A percentile compares a stretch with the other conserved stretches of the same genome.
phyloP scores from a whole-genome alignment of 495 filamentous ascomycete genomes.

The Penicillium silybi region DNA sequence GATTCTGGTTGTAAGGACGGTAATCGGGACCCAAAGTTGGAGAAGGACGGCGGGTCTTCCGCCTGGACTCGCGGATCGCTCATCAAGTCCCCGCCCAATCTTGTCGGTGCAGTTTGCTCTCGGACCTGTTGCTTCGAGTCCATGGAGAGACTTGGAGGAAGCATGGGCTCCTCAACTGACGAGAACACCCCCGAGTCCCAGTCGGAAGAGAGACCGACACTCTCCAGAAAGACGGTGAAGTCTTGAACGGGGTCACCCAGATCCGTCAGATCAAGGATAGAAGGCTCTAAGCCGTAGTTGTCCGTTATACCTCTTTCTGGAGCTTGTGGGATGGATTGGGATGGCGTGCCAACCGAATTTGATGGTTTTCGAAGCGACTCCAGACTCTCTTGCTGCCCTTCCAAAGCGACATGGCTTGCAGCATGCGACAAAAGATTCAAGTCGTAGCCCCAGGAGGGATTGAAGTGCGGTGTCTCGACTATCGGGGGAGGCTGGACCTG shows the following conservation, averaged over 20 bases:
- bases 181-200: conserved; percentile 50
- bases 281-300: conserved; percentile 46
- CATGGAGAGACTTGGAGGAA: conserved; percentile 34
- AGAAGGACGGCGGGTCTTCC: conserved; percentile 50
- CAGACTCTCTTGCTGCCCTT: conserved; percentile 44
- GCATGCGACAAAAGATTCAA: conserved; percentile 48
- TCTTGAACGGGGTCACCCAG: conserved; percentile 48
- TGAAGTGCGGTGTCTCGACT: conserved; percentile 44
- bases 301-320: conserved; percentile 43
- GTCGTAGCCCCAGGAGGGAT: conserved; percentile 50
- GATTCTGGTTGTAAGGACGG: conserved; percentile 64
- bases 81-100: conserved; percentile 36
- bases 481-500: conserved; percentile 41
- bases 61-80: conserved; percentile 33
- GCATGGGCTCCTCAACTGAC: conserved; percentile 42
- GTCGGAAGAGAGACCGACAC: conserved; percentile 48
- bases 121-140: conserved; percentile 36
- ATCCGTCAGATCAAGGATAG: conserved; percentile 43
- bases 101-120: conserved; percentile 23
- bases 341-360: conserved; percentile 24
- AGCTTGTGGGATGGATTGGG: conserved; percentile 31
- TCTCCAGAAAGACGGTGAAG: conserved; percentile 48
- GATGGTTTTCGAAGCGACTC: conserved; percentile 42
- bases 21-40: conserved; percentile 64
- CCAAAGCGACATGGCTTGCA: conserved; percentile 47